phyloP scores from a whole-genome alignment of 2,329 filamentous ascomycete species.

The Fusarium metavorans region DNA sequence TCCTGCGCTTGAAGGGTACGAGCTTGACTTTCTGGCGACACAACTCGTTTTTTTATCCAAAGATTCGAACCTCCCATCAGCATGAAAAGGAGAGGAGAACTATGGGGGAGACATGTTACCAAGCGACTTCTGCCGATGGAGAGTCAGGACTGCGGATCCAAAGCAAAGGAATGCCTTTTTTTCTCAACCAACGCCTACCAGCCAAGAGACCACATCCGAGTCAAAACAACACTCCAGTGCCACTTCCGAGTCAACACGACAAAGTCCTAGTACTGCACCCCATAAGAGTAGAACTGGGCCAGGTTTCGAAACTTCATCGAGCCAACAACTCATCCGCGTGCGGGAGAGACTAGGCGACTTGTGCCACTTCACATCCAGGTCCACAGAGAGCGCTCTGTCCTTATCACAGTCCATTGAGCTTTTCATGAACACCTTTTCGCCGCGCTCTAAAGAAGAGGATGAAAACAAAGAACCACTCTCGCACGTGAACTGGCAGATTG shows the following conservation, averaged over 20 bases:
- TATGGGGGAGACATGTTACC: background rate
- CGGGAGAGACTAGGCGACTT: background rate
- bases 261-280: background rate
- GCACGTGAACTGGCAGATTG: background rate
- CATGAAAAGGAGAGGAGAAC: background rate
- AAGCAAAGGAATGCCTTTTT: background rate
- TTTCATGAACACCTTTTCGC: background rate
- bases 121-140: background rate
- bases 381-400: background rate
- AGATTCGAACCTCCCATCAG: background rate
- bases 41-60: background rate
- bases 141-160: background rate
- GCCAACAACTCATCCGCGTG: background rate
- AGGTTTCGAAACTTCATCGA: background rate
- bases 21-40: background rate
- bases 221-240: background rate
- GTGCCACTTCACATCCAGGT: background rate
- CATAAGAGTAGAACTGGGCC: background rate
- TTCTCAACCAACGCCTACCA: background rate
- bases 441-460: background rate
- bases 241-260: background rate
- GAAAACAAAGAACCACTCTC: fast-evolving
- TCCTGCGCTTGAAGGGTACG: background rate
- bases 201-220: background rate
- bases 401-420: background rate